Percentiles rank a stretch among this genome's conserved stretches.
Evolutionary conservation across 495 filamentous ascomycete species (phyloP).

Genomic region (Talaromyces proteolyticus): DNA sequence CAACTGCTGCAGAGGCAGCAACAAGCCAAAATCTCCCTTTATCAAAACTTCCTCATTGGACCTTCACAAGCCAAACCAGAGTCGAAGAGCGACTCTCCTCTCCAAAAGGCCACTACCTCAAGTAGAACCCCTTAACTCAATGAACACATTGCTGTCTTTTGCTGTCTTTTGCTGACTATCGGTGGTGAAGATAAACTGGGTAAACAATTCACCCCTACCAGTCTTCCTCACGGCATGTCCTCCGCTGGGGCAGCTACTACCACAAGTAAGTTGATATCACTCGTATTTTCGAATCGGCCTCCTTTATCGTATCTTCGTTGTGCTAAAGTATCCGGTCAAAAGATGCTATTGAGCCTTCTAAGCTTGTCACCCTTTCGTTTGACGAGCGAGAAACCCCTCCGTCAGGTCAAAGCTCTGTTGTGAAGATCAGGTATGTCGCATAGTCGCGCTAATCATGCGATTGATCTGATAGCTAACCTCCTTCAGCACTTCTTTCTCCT

Average conservation of each 20-base stretch:
- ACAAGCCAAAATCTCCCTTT: too few relatives aligned
- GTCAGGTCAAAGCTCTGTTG: background rate
- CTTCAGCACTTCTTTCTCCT: background rate
- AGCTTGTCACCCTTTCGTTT: background rate
- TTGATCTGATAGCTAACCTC: background rate
- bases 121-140: too few relatives aligned
- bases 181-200: too few relatives aligned
- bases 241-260: background rate
- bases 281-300: background rate
- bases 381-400: background rate
- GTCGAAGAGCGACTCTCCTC: too few relatives aligned
- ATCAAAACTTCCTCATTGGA: too few relatives aligned
- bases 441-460: background rate
- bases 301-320: background rate
- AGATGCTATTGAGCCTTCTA: background rate
- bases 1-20: too few relatives aligned
- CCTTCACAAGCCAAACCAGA: too few relatives aligned
- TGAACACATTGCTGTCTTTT: too few relatives aligned
- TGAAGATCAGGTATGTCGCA: background rate
- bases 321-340: background rate
- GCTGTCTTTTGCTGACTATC: too few relatives aligned
- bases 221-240: too few relatives aligned
- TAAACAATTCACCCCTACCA: too few relatives aligned
- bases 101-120: too few relatives aligned
- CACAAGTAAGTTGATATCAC: background rate